Evolutionary conservation across 192 early-diverging fungal genomes (phyloP), one percentile per base, ranked within the genome.

Genomic region (Coemansia sp.): DNA sequence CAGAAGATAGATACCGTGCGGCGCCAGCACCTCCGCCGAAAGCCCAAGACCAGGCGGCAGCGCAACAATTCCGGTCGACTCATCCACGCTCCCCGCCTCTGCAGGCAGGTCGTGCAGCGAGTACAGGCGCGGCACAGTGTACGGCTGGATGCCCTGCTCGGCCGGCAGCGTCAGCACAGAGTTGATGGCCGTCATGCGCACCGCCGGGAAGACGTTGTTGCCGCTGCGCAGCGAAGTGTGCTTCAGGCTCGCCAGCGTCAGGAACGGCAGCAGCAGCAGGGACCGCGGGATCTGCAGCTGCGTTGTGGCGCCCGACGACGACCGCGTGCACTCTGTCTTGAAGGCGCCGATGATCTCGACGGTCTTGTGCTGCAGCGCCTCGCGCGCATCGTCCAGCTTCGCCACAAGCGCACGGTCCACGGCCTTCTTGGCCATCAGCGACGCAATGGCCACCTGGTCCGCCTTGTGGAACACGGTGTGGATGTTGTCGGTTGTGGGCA

Each of bases 321-420:
- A 79, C 8, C 84, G 80, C 10, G 89, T 89, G 45, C 93, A 89
- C 48, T 87, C 82, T 10, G 86, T 80, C 81, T 95, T 95, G 83
- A 95, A 97, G 6, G 91, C 90, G 20, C 85, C 87, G 29, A 98
- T 69, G n/a, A 98, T 88, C 64, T 98, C 96, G 27, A 87, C 77
- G 0, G 87, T 65, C 75, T 94, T 96, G 79, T 90, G 88, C 41
- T 88, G 84, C 61, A 98, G 82, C 0, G 94, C 94, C 57, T 97
- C 94, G 31, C 96, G 84, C 9, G 95, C 95, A 77, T 96, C 94
- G 62, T 97, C 96, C 45, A 98, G 70, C 54, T 93, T 92, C 7
- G 92, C 88, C 20, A 86, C 84, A 52, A 97, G 71, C 6, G 86
- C 88, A 30, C 94, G 85, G 59, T 98, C 95, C 11, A 95, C 91